phyloP scores from a whole-genome alignment of 306 rosid species.

The Betula pendula region DNA sequence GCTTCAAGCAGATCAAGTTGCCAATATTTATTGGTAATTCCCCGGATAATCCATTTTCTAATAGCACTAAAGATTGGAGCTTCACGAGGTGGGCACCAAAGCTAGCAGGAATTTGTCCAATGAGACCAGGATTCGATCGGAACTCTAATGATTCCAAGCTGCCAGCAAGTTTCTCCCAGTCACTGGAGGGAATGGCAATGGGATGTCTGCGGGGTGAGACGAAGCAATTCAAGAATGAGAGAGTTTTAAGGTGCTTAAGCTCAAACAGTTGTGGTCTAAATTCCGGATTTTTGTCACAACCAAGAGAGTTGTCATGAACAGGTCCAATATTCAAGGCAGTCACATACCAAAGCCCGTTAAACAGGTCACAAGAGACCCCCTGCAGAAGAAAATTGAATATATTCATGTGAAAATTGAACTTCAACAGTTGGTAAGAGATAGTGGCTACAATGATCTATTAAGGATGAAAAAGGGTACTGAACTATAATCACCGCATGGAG shows the following conservation, averaged over 20 bases:
- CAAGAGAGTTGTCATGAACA: slow-evolving; percentile 74
- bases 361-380: slow-evolving; percentile 92
- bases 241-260: slow-evolving; percentile 60
- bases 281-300: slow-evolving; percentile 51
- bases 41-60: slow-evolving; percentile 69
- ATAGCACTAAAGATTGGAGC: slow-evolving; percentile 69
- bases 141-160: slow-evolving; percentile 78
- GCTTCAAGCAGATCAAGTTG: slow-evolving; percentile 49
- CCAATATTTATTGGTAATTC: slow-evolving; percentile 59
- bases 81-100: slow-evolving; percentile 52
- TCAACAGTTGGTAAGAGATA: background rate
- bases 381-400: slow-evolving; percentile 35
- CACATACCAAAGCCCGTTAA: slow-evolving; percentile 83
- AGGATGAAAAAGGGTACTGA: too few relatives aligned
- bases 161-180: slow-evolving; percentile 65
- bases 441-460: background rate
- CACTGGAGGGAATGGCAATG: slow-evolving; percentile 48
- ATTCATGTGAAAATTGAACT: background rate
- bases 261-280: slow-evolving; percentile 59
- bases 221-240: slow-evolving; percentile 79
- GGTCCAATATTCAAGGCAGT: slow-evolving; percentile 76
- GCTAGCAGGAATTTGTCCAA: slow-evolving; percentile 56
- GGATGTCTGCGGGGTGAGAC: slow-evolving; percentile 43
- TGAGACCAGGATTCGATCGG: slow-evolving; percentile 66
- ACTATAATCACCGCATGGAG: background rate